Base-by-base conservation (phyloP, 495 filamentous ascomycete species). In the Aspergillus cavernicola region DNA sequence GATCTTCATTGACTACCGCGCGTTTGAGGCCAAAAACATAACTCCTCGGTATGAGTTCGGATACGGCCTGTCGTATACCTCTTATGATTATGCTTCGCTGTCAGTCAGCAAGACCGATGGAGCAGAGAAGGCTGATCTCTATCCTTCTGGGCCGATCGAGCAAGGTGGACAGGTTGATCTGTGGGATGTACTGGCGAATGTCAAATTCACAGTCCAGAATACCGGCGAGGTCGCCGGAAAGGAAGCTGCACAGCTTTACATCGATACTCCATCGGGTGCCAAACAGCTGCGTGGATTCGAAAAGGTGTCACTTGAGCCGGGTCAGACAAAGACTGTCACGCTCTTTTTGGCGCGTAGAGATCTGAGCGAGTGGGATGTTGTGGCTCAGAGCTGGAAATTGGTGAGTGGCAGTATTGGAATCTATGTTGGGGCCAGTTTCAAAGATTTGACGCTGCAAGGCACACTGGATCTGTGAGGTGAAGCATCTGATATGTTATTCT, bases 181-280 rank as follows among this genome's bases (percentile, higher is more conserved):
- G 7, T 85, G 79, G 74, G 78, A 88, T 38, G 60, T 67, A 0
- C 64, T 87, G 0, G 78, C 72, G 8, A 68, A 52, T 10, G 62
- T 85, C 20, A 71, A 65, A 1, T 71, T 69, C 0, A 64, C 60
- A 1, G 63, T 86, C 9, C 62, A 65, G 1, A 86, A 86, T 56
- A 71, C 62, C 15, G 82, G 82, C 10, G 56, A 63, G 1, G 72
- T 80, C 0, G 57, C 66, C 9, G 82, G 79, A 26, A 71, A 76
- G 12, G 82, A 85, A 54, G 77, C 85, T 10, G 72, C 80, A 0
- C 83, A 89, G 73, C 69, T 89, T 0, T 90, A 90, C 58, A 67
- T 90, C 13, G 73, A 75, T 0, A 75, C 84, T 24, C 83, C 82
- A 0, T 43, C 53, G 4, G 3, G 65, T 57, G 2, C 53, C 58